Conservation (phyloP, 2,329 filamentous ascomycete species). For the Coniella lustricola region DNA sequence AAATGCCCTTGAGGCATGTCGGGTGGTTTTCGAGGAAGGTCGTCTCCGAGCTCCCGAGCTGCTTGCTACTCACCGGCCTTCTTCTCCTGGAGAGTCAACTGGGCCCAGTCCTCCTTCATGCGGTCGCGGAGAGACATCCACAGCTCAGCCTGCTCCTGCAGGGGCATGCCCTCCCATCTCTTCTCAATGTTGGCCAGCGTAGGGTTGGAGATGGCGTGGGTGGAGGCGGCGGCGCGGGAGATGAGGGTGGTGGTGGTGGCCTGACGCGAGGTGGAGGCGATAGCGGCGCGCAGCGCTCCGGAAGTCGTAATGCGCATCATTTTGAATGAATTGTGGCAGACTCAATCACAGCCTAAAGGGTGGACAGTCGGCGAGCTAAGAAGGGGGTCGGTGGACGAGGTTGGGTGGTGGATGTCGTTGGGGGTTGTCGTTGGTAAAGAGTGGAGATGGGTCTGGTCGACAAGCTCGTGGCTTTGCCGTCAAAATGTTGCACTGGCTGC, state of each 20-base stretch:
- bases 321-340: conserved; percentile 21
- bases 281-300: conserved; percentile 43
- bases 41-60: neutral
- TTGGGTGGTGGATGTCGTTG: conserved; percentile 4
- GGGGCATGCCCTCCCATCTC: conserved; percentile 96
- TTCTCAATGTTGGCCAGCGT: conserved; percentile 98
- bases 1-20: neutral
- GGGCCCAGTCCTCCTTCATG: conserved; percentile 97
- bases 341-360: neutral
- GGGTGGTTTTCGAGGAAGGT: neutral
- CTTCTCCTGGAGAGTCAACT: conserved; percentile 95
- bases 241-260: conserved; percentile 30
- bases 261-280: conserved; percentile 31
- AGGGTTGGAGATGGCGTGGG: conserved; percentile 95
- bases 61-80: conserved; percentile 76
- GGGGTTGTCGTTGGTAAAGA: conserved; percentile 12
- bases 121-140: conserved; percentile 98
- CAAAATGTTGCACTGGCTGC: conserved; percentile 10
- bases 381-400: conserved; percentile 9
- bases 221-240: conserved; percentile 46
- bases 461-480: conserved; percentile 8
- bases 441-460: conserved; percentile 15
- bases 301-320: conserved; percentile 51
- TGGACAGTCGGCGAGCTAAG: conserved; percentile 9
- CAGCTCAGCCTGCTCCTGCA: conserved; percentile 97